phyloP scores from a whole-genome alignment of 169 alveolate species.

The Plasmodium vinckei region DNA sequence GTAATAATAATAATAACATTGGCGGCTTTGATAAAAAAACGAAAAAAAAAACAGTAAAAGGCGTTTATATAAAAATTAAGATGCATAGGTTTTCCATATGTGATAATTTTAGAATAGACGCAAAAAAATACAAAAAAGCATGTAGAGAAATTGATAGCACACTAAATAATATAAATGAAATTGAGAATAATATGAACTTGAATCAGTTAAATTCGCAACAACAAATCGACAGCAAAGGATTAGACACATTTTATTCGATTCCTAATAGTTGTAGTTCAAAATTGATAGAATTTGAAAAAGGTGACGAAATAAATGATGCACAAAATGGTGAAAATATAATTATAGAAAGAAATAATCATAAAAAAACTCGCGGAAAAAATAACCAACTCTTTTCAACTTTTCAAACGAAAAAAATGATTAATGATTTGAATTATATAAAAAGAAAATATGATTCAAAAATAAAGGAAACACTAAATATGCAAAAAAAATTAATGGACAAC shows the following conservation, averaged over 20 bases:
- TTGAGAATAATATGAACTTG: constrained; percentile 5
- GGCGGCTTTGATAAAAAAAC: neutral
- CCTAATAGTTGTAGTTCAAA: constrained; percentile 68
- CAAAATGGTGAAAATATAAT: neutral
- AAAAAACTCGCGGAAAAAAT: neutral
- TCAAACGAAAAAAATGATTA: constrained; percentile 53
- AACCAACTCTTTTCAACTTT: constrained; percentile 20
- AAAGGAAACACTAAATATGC: constrained; percentile 73
- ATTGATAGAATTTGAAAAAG: neutral
- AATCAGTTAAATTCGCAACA: constrained; percentile 2
- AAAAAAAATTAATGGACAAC: constrained; percentile 52
- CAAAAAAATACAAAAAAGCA: constrained; percentile 63
- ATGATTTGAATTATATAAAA: constrained; percentile 63
- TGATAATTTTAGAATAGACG: constrained; percentile 40
- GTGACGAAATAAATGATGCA: constrained; percentile 9
- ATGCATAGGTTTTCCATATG: constrained; percentile 75
- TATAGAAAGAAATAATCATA: neutral
- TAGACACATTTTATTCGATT: constrained; percentile 74
- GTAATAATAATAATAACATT: neutral
- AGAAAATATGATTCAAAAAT: constrained; percentile 70
- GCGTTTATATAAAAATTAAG: constrained; percentile 43
- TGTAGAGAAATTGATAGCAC: constrained; percentile 27
- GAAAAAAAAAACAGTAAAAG: constrained; percentile 2
- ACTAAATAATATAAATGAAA: constrained; percentile 28
- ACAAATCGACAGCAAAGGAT: constrained; percentile 12